A percentile compares a stretch with the other conserved stretches of the same genome.
Conservation (phyloP, 1,284 basidiomycete species). For the Calocybe gambosa region DNA sequence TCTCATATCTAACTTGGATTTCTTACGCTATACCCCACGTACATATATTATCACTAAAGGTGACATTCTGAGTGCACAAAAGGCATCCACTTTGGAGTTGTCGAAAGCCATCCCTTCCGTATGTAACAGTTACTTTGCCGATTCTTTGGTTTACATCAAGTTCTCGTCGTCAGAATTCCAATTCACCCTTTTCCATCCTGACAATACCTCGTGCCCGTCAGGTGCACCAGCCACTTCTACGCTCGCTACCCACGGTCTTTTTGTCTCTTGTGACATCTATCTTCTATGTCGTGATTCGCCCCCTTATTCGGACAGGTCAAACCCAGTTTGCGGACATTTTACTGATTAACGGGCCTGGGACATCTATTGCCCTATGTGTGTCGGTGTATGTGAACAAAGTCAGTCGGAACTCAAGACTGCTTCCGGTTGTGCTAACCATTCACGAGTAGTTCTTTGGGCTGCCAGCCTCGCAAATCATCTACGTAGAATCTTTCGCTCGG, state of each 20-base stretch:
- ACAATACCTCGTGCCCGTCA: constrained; percentile 79
- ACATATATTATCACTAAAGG: constrained; percentile 83
- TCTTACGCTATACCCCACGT: constrained; percentile 68
- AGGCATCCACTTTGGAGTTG: constrained; percentile 64
- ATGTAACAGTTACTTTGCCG: constrained; percentile 4
- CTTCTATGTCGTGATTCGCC: constrained; percentile 49
- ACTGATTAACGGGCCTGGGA: constrained; percentile 93
- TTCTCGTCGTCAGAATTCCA: background rate
- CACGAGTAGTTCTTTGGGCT: constrained; percentile 66
- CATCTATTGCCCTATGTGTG: constrained; percentile 77
- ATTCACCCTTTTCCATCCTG: constrained; percentile 42
- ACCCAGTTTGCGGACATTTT: constrained; percentile 68
- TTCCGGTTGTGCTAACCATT: constrained; percentile 10
- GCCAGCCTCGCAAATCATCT: constrained; percentile 71
- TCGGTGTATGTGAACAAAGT: constrained; percentile 76
- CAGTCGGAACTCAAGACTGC: constrained; percentile 23
- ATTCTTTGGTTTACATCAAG: background rate
- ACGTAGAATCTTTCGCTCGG: constrained; percentile 93
- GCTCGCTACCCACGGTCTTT: constrained; percentile 60
- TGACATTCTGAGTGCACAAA: constrained; percentile 72
- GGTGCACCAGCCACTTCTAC: constrained; percentile 74
- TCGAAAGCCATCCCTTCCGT: constrained; percentile 17
- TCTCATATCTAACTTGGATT: constrained; percentile 74
- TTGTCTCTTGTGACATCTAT: constrained; percentile 55
- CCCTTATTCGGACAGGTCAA: constrained; percentile 25